These are phyloP conservation scores for Euryodendron excelsum DNA, from an alignment of 148 eudicot species.

Conservation along the genomic window DNA sequence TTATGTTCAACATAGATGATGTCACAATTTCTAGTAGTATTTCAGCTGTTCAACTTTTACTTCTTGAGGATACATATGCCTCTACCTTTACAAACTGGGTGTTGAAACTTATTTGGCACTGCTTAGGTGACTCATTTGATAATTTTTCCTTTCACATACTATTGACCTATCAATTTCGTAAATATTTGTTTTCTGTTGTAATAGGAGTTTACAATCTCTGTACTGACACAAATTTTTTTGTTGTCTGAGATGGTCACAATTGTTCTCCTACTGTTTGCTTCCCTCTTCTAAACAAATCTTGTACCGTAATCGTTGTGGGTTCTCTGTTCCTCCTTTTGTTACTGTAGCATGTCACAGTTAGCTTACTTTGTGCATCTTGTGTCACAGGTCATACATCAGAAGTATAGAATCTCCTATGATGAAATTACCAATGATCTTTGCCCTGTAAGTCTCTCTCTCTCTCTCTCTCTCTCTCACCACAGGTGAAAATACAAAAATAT, in stretches of 20 bases:
- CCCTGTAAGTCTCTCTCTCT: slow-evolving; percentile 61
- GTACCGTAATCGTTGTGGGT: too few relatives aligned
- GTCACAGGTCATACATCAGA: slow-evolving; percentile 95
- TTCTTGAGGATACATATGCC: too few relatives aligned
- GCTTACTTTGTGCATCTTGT: slow-evolving; percentile 10
- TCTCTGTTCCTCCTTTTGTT: background rate
- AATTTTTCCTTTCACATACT: background rate
- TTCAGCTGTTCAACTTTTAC: too few relatives aligned
- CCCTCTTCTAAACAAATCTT: too few relatives aligned
- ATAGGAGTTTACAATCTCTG: background rate
- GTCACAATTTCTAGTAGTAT: too few relatives aligned
- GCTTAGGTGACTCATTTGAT: too few relatives aligned
- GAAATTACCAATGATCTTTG: slow-evolving; percentile 92
- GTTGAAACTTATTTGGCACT: too few relatives aligned
- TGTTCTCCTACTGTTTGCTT: background rate
- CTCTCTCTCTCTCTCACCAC: background rate
- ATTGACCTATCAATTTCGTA: background rate
- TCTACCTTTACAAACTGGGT: too few relatives aligned
- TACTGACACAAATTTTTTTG: too few relatives aligned
- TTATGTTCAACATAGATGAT: too few relatives aligned
- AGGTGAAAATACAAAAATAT: background rate
- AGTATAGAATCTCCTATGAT: slow-evolving; percentile 92
- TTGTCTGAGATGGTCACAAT: background rate
- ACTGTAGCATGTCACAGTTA: background rate
- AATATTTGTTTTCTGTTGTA: background rate